phyloP scores from a whole-genome alignment of 768 basidiomycete species.

The Kwoniella europaea region DNA sequence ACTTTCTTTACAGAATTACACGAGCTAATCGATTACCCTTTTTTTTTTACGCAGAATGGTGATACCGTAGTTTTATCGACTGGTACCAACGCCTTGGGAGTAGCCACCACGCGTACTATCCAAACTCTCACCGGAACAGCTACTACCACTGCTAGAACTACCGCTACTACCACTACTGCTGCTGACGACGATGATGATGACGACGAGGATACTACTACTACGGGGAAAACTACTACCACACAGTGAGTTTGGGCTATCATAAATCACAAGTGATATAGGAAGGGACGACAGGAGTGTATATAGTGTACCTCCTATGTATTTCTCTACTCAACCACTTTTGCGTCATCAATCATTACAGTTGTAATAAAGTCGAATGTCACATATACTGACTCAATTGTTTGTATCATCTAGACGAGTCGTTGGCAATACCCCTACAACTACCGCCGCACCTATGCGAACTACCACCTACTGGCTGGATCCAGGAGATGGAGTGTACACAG shows the following conservation, averaged over 20 bases:
- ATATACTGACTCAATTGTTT: background rate
- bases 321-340: too few species aligned
- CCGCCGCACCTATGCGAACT: conserved; percentile 17
- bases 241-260: conserved; percentile 16
- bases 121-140: conserved; percentile 23
- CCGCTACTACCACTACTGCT: conserved; percentile 18
- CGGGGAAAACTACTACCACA: conserved; percentile 18
- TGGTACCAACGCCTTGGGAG: conserved; percentile 38
- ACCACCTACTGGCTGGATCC: conserved; percentile 43
- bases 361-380: too few species aligned
- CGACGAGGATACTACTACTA: conserved; percentile 16
- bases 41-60: conserved; percentile 32
- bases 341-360: too few species aligned
- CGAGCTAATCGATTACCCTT: background rate
- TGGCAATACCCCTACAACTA: conserved; percentile 9
- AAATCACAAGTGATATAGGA: background rate
- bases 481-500: conserved; percentile 41
- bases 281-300: too few species aligned
- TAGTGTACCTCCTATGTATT: too few species aligned
- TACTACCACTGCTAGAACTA: conserved; percentile 11
- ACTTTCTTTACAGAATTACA: background rate
- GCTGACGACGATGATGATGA: background rate
- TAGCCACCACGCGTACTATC: conserved; percentile 31
- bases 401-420: conserved; percentile 6
- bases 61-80: conserved; percentile 46